Conservation (phyloP, 768 basidiomycete species). For the Mycena amicta region DNA sequence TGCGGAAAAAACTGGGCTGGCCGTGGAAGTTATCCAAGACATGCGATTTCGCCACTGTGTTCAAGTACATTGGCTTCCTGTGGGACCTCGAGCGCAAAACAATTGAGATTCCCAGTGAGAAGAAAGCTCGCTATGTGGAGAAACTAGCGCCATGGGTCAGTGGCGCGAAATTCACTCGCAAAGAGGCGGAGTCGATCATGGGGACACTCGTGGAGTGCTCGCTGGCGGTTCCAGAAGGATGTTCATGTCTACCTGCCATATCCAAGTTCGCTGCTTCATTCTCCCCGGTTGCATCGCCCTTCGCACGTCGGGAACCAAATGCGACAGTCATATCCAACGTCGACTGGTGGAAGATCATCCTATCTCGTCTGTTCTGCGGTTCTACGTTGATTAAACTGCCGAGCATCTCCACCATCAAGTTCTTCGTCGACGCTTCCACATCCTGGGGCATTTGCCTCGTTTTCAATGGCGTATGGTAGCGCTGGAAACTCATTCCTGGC, state of each 20-base stretch:
- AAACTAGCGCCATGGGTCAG: too few relatives aligned
- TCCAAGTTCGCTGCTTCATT: background rate
- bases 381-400: slow-evolving; percentile 13
- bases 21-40: too few relatives aligned
- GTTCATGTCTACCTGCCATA: background rate
- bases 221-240: background rate
- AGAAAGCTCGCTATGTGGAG: too few relatives aligned
- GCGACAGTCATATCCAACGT: slow-evolving; percentile 20
- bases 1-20: too few relatives aligned
- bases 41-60: too few relatives aligned
- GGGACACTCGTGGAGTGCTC: background rate
- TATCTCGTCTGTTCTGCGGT: slow-evolving; percentile 10
- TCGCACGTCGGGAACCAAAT: slow-evolving; percentile 14
- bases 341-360: slow-evolving; percentile 26
- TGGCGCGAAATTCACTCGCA: background rate
- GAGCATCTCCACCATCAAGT: slow-evolving; percentile 6
- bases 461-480: slow-evolving; percentile 30
- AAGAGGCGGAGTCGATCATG: background rate
- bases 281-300: slow-evolving; percentile 2
- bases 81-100: too few relatives aligned
- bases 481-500: too few relatives aligned
- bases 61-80: too few relatives aligned
- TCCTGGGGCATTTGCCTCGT: background rate
- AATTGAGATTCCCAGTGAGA: too few relatives aligned
- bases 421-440: too few relatives aligned